Conservation (phyloP, 768 basidiomycete species). For the Boletus subparvulus region DNA sequence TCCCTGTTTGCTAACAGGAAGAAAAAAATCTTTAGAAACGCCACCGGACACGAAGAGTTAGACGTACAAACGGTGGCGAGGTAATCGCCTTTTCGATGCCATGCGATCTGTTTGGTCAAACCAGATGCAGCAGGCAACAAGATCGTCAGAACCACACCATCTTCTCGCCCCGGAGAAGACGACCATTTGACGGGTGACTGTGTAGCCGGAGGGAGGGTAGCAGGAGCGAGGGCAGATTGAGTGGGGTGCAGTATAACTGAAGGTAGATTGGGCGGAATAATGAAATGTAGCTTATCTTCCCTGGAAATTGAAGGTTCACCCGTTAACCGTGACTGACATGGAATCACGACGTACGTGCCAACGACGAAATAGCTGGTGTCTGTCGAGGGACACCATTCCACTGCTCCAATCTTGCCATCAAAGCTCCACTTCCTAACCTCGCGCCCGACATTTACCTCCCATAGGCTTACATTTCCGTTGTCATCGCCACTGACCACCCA, state of each 20-base stretch:
- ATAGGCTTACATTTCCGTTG: slow-evolving; percentile 78
- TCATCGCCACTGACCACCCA: slow-evolving; percentile 96
- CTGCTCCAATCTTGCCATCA: slow-evolving; percentile 70
- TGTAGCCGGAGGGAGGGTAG: slow-evolving; percentile 57
- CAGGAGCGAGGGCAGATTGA: slow-evolving; percentile 59
- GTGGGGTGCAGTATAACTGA: slow-evolving; percentile 56
- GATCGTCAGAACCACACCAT: slow-evolving; percentile 59
- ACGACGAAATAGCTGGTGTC: slow-evolving; percentile 80
- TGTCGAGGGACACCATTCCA: slow-evolving; percentile 92
- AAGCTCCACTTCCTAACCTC: slow-evolving; percentile 89
- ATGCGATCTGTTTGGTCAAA: slow-evolving; percentile 74
- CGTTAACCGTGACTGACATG: slow-evolving; percentile 3
- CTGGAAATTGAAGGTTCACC: slow-evolving; percentile 40
- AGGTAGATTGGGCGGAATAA: slow-evolving; percentile 79
- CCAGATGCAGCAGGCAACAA: slow-evolving; percentile 66
- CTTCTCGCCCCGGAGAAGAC: slow-evolving; percentile 47
- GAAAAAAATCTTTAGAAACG: slow-evolving; percentile 10
- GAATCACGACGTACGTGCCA: slow-evolving; percentile 59
- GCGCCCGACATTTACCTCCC: slow-evolving; percentile 89
- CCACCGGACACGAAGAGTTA: slow-evolving; percentile 1
- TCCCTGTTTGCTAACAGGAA: slow-evolving; percentile 54
- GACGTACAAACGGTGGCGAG: slow-evolving; percentile 90
- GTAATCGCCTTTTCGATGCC: slow-evolving; percentile 96
- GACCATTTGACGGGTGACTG: slow-evolving; percentile 74
- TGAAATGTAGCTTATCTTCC: slow-evolving; percentile 75